Evolutionary conservation across 2,329 filamentous ascomycete genomes (phyloP).

Genomic region (Penicillium sumatraense): DNA sequence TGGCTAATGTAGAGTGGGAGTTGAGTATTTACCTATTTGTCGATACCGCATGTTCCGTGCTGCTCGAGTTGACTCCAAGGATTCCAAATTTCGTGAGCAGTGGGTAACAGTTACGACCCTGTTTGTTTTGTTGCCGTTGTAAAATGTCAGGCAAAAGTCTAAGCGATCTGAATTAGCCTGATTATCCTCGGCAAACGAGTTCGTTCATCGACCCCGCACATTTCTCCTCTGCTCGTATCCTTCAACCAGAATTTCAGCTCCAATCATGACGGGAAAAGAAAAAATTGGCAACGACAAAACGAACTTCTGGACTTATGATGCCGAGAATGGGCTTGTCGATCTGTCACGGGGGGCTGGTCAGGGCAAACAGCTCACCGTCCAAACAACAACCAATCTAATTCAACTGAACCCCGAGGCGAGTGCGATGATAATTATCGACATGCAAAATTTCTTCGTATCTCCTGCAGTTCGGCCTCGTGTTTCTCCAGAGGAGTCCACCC

Average conservation of each 20-base stretch:
- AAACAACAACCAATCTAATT: conserved; percentile 36
- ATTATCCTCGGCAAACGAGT: background rate
- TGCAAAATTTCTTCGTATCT: conserved; percentile 60
- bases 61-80: no score
- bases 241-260: background rate
- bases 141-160: no score
- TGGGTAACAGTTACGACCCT: no score
- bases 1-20: no score
- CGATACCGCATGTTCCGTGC: no score
- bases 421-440: conserved; percentile 58
- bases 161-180: no score
- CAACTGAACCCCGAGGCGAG: conserved; percentile 47
- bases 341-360: background rate
- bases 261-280: background rate
- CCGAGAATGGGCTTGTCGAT: conserved; percentile 1
- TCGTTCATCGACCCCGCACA: background rate
- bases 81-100: no score
- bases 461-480: conserved; percentile 41
- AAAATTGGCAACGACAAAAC: background rate
- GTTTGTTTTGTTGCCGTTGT: no score
- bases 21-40: no score
- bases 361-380: background rate
- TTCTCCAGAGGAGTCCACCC: conserved; percentile 34
- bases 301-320: conserved; percentile 1
- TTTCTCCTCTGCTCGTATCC: background rate